A percentile compares a stretch with the other conserved stretches of the same genome.
These are phyloP conservation scores for Globisporangium orthogonon DNA, from an alignment of 352 stramenopile genomes.

Conservation along the genomic window DNA sequence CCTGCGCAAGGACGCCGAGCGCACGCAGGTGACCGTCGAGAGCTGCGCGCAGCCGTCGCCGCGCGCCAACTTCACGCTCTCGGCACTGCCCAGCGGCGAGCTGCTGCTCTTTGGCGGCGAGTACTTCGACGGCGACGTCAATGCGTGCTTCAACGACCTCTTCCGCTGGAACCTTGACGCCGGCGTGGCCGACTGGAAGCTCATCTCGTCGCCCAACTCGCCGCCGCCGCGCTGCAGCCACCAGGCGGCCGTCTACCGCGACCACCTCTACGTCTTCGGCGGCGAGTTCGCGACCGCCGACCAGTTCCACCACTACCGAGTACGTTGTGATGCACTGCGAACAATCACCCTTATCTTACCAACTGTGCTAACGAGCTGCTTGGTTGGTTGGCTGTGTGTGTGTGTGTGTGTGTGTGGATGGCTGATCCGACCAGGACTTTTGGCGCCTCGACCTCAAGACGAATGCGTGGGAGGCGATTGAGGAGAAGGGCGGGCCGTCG, in stretches of 20 bases:
- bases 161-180: slow-evolving; percentile 91
- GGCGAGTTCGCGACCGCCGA: slow-evolving; percentile 95
- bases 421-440: slow-evolving; percentile 51
- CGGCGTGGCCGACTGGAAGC: slow-evolving; percentile 60
- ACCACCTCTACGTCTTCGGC: slow-evolving; percentile 96
- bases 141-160: slow-evolving; percentile 95
- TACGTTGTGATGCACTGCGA: slow-evolving; percentile 13
- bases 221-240: slow-evolving; percentile 93
- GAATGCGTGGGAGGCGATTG: slow-evolving; percentile 92
- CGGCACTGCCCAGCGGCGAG: slow-evolving; percentile 60
- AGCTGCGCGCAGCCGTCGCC: slow-evolving; percentile 44
- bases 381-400: no score
- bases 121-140: slow-evolving; percentile 96
- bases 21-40: slow-evolving; percentile 59
- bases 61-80: slow-evolving; percentile 78
- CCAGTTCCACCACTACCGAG: slow-evolving; percentile 97
- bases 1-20: slow-evolving; percentile 66
- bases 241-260: slow-evolving; percentile 91
- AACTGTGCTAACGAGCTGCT: no score
- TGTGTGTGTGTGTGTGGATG: neutral
- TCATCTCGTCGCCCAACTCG: slow-evolving; percentile 86
- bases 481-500: slow-evolving; percentile 76
- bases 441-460: slow-evolving; percentile 92
- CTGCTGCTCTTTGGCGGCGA: slow-evolving; percentile 96
- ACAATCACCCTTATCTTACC: neutral